Evolutionary conservation across 2,329 filamentous ascomycete genomes (phyloP).

Genomic region (Aspergillus arachidicola): DNA sequence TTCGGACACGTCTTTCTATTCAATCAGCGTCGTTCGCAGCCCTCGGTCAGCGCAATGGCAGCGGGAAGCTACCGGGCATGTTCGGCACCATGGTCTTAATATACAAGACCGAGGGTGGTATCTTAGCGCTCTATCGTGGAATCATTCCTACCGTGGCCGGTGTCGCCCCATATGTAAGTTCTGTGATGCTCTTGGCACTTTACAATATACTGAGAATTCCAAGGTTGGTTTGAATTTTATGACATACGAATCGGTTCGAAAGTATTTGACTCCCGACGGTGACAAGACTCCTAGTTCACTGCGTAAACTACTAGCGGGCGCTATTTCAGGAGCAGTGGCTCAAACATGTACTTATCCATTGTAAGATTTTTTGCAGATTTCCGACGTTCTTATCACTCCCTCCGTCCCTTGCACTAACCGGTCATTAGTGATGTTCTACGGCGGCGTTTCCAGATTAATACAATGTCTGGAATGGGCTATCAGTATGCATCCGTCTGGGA

Average conservation of each 20-base stretch:
- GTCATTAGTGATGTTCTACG: slow-evolving; percentile 77
- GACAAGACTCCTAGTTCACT: slow-evolving; percentile 77
- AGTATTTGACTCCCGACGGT: slow-evolving; percentile 82
- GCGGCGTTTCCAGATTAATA: slow-evolving; percentile 96
- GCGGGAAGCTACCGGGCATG: slow-evolving; percentile 81
- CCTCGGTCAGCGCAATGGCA: slow-evolving; percentile 62
- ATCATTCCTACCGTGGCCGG: slow-evolving; percentile 93
- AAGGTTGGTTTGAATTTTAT: slow-evolving; percentile 97
- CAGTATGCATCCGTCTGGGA: slow-evolving; percentile 87
- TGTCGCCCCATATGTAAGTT: slow-evolving; percentile 83
- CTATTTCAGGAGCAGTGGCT: slow-evolving; percentile 91
- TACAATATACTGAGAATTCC: slow-evolving; percentile 21
- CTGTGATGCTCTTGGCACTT: background rate
- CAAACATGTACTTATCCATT: slow-evolving; percentile 99
- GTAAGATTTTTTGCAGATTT: slow-evolving; percentile 54
- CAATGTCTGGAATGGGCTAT: slow-evolving; percentile 98
- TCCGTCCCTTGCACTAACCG: slow-evolving; percentile 10
- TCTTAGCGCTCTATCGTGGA: slow-evolving; percentile 85
- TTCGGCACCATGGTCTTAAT: slow-evolving; percentile 79
- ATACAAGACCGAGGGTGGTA: slow-evolving; percentile 88
- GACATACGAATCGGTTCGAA: slow-evolving; percentile 89
- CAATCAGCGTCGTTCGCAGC: slow-evolving; percentile 93
- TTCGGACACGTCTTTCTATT: slow-evolving; percentile 91
- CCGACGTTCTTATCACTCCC: background rate
- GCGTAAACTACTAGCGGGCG: slow-evolving; percentile 85